These are phyloP conservation scores for Talaromyces sp. DNA, from an alignment of 2,329 filamentous ascomycete genomes.

Conservation along the genomic window DNA sequence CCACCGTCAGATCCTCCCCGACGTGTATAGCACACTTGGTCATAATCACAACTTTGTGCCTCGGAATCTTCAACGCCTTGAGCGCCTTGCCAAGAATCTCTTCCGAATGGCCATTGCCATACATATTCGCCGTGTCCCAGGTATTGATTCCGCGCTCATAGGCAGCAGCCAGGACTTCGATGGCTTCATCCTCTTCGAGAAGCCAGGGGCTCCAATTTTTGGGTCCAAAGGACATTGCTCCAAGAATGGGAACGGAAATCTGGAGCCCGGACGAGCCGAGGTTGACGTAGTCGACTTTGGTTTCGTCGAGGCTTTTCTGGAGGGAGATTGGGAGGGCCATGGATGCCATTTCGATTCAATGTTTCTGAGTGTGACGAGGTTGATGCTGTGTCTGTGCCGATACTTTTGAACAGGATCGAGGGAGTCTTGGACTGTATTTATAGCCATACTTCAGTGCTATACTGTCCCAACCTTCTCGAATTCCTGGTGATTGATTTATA, in stretches of 20 bases:
- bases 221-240: conserved; percentile 17
- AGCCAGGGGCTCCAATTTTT: conserved; percentile 2
- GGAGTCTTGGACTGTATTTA: not conserved
- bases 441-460: not conserved
- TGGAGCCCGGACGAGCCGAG: conserved; percentile 26
- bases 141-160: conserved; percentile 28
- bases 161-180: conserved; percentile 24
- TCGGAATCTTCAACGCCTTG: conserved; percentile 55
- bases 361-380: not conserved
- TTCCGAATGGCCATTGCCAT: conserved; percentile 57
- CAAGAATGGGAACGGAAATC: conserved; percentile 25
- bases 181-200: not conserved
- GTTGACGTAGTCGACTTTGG: conserved; percentile 15
- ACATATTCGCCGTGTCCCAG: conserved; percentile 31
- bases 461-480: not conserved
- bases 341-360: conserved; percentile 1
- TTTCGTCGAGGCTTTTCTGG: conserved; percentile 14
- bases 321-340: conserved; percentile 6
- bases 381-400: not conserved
- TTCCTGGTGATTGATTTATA: not conserved
- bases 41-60: conserved; percentile 55
- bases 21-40: conserved; percentile 48
- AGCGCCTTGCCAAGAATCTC: conserved; percentile 60
- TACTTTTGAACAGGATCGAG: not conserved
- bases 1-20: conserved; percentile 24